Percentiles rank a stretch among this genome's conserved stretches.
phyloP scores from a whole-genome alignment of 148 eudicot genomes.

The Oxyria digyna region DNA sequence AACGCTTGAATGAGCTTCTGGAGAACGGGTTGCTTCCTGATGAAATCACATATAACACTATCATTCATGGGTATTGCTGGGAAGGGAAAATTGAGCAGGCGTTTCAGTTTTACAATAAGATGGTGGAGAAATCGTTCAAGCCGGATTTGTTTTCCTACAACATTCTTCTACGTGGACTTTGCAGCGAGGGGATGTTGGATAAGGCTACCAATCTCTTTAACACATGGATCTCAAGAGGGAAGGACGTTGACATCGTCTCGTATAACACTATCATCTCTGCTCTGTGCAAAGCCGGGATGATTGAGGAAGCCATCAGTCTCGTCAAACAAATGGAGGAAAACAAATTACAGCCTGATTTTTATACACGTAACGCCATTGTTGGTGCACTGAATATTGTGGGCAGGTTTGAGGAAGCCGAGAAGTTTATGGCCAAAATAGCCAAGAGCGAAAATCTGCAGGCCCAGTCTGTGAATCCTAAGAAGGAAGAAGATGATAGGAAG shows the following conservation, averaged over 20 bases:
- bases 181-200: conserved; percentile 64
- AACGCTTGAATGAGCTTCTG: conserved; percentile 60
- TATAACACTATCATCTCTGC: conserved; percentile 64
- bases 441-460: conserved; percentile 18
- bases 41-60: conserved; percentile 68
- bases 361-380: conserved; percentile 49
- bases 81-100: conserved; percentile 77
- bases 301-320: conserved; percentile 55
- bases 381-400: conserved; percentile 43
- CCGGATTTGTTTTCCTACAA: conserved; percentile 66
- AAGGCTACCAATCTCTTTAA: conserved; percentile 62
- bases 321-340: conserved; percentile 52
- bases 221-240: conserved; percentile 58
- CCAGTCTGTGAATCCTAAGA: conserved; percentile 12
- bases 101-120: conserved; percentile 68
- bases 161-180: conserved; percentile 77
- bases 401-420: conserved; percentile 49
- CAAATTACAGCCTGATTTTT: conserved; percentile 51
- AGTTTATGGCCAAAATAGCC: conserved; percentile 28
- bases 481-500: conserved; percentile 14
- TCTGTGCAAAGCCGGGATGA: conserved; percentile 54
- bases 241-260: conserved; percentile 54
- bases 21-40: conserved; percentile 62
- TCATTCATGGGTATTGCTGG: conserved; percentile 79
- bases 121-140: conserved; percentile 59